phyloP scores from a whole-genome alignment of 2,329 filamentous ascomycete species.

The Exophiala sp. region DNA sequence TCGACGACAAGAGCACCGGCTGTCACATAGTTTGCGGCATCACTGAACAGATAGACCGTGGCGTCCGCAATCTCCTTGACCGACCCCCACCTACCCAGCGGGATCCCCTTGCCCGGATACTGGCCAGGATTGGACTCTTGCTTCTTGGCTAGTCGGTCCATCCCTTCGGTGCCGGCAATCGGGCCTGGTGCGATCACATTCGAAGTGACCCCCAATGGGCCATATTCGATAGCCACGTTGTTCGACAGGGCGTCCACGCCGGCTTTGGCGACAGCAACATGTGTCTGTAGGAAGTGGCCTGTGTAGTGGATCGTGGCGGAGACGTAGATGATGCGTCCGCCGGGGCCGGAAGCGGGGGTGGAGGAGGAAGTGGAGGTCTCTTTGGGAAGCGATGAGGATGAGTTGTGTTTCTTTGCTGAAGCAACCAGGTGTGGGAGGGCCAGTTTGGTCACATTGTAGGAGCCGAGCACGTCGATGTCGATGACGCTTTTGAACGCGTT shows the following conservation, averaged over 20 bases:
- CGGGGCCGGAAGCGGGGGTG: constrained; percentile 45
- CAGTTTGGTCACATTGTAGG: constrained; percentile 91
- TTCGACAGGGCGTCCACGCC: constrained; percentile 79
- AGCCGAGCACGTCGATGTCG: constrained; percentile 90
- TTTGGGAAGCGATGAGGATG: constrained; percentile 51
- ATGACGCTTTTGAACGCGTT: constrained; percentile 96
- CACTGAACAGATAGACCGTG: constrained; percentile 81
- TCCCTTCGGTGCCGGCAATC: constrained; percentile 77
- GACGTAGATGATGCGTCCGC: constrained; percentile 82
- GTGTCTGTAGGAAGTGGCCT: constrained; percentile 75
- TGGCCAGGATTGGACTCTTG: constrained; percentile 46
- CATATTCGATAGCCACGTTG: constrained; percentile 79
- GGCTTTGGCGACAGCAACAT: constrained; percentile 88
- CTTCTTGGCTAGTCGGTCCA: constrained; percentile 55
- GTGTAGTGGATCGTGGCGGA: constrained; percentile 89
- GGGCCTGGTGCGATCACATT: constrained; percentile 87
- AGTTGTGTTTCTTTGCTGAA: constrained; percentile 60
- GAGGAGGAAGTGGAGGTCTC: constrained; percentile 6
- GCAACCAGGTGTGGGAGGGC: constrained; percentile 73
- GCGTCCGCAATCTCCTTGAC: constrained; percentile 89
- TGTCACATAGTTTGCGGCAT: constrained; percentile 79
- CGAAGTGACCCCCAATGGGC: constrained; percentile 75
- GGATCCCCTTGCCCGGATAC: constrained; percentile 50
- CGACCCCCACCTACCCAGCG: constrained; percentile 68
- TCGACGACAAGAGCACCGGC: constrained; percentile 69